Evolutionary conservation across 768 basidiomycete genomes (phyloP).

Genomic region (Tylopilus subfusipes): DNA sequence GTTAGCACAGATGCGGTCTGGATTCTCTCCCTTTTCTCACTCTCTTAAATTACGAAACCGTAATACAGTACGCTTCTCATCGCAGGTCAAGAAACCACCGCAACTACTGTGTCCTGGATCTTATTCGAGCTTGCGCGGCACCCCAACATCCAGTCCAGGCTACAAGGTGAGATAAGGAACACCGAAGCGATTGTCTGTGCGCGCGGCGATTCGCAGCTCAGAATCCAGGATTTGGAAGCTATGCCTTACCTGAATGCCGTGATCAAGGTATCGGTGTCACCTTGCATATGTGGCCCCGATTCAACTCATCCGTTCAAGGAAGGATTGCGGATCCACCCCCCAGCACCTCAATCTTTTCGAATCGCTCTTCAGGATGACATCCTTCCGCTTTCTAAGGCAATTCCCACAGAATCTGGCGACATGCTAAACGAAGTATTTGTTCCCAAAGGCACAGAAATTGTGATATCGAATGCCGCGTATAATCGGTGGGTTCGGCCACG

Average conservation of each 20-base stretch:
- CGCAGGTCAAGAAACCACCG: conserved; percentile 58
- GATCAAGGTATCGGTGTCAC: conserved; percentile 28
- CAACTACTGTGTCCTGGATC: conserved; percentile 53
- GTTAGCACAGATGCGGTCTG: conserved; percentile 15
- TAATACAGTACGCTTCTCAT: conserved; percentile 41
- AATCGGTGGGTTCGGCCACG: conserved; percentile 40
- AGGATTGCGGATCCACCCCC: conserved; percentile 44
- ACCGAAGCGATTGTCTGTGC: not conserved
- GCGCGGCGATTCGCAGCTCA: conserved; percentile 1
- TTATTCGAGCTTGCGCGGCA: conserved; percentile 57
- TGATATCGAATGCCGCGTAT: conserved; percentile 51
- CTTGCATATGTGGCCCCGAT: conserved; percentile 14
- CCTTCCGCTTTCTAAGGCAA: conserved; percentile 55
- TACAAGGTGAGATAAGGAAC: conserved; percentile 39
- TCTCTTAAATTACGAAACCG: not conserved
- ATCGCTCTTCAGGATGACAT: conserved; percentile 49
- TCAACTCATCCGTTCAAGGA: conserved; percentile 31
- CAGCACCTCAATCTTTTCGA: conserved; percentile 47
- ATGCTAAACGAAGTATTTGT: conserved; percentile 42
- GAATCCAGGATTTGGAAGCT: conserved; percentile 40
- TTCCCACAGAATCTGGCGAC: conserved; percentile 43
- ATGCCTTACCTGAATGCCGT: conserved; percentile 45
- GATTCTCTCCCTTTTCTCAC: not conserved
- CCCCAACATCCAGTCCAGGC: conserved; percentile 51
- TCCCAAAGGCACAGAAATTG: conserved; percentile 47